Evolutionary conservation across 768 basidiomycete genomes (phyloP), one percentile per base, ranked within the genome.

Genomic region (Lentinula detonsa): DNA sequence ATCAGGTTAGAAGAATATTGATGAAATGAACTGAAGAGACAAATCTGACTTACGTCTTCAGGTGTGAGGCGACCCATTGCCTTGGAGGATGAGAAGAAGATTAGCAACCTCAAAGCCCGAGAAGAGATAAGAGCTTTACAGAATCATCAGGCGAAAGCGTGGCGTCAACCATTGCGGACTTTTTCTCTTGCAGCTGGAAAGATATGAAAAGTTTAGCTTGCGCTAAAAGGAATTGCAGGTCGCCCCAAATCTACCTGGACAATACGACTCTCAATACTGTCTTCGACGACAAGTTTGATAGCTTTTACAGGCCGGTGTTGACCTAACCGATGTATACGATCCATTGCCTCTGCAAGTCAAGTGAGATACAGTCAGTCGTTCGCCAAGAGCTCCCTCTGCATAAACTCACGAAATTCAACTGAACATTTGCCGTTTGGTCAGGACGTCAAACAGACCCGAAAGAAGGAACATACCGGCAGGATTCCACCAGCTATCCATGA

Each of bases 401-500:
- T 35, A 16, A 34, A 80, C 90, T 75, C 71, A 91, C 90, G 90
- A 68, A 82, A 93, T 76, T 91, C 91, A 57, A 91, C 87, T 82
- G 85, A 57, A 18, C 23, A 37, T 40, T 55, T 15, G 37, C 11
- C 9, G 2, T 23, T 23, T 23, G 3, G 45, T 23, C 58, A 50
- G 53, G 11, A 33, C 50, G 31, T 48, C 34, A 42, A 18, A 55
- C 61, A 60, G 51, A 33, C 43, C 7, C 9, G 43, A 45, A 16
- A 4, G 39, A n/a, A 62, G 46, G 49, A 48, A 13, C 68, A 73
- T 60, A 75, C 89, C 91, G n/a, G 94, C 94, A 6, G 95, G 95
- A 70, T 98, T 98, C 95, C 95, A 96, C 93, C 93, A 96, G 65
- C 90, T 91, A 70, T 96, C 96, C 94, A 98, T 96, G 68, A 97